phyloP scores from a whole-genome alignment of 1,284 basidiomycete species.

The Takashimella koratensis region DNA sequence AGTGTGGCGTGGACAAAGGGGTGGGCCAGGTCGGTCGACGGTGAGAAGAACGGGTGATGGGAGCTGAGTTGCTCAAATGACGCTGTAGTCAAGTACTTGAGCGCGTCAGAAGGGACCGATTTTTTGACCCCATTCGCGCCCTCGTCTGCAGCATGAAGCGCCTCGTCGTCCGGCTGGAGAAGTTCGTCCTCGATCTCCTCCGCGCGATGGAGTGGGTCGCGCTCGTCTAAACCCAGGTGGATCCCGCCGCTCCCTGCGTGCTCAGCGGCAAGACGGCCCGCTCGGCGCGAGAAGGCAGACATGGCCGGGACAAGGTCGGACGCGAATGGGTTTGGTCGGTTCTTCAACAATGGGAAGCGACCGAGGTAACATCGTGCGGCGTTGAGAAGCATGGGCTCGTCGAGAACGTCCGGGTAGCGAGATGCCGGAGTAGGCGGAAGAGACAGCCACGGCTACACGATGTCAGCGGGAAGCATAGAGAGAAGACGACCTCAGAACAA shows the following conservation, averaged over 20 bases:
- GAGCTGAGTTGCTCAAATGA: slow-evolving; percentile 10
- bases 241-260: not conserved
- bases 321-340: slow-evolving; percentile 13
- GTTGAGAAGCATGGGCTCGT: slow-evolving; percentile 13
- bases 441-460: slow-evolving; percentile 20
- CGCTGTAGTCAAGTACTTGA: no score
- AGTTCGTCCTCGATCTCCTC: not conserved
- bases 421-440: slow-evolving; percentile 7
- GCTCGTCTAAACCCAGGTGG: not conserved
- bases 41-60: slow-evolving; percentile 19
- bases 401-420: slow-evolving; percentile 12
- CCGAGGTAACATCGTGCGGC: slow-evolving; percentile 20
- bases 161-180: not conserved
- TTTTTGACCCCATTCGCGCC: not conserved
- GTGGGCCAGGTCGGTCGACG: slow-evolving; percentile 5
- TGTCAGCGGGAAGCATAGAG: no score
- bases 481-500: no score
- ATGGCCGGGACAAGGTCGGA: not conserved
- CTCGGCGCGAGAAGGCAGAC: not conserved
- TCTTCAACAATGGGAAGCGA: slow-evolving; percentile 12
- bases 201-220: not conserved
- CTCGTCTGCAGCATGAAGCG: not conserved
- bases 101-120: not conserved
- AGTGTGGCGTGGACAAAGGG: slow-evolving; percentile 9
- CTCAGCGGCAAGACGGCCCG: not conserved